Evolutionary conservation across 768 basidiomycete species (phyloP), one percentile per base, ranked within the genome.

Genomic region (Mycena leptocephala): DNA sequence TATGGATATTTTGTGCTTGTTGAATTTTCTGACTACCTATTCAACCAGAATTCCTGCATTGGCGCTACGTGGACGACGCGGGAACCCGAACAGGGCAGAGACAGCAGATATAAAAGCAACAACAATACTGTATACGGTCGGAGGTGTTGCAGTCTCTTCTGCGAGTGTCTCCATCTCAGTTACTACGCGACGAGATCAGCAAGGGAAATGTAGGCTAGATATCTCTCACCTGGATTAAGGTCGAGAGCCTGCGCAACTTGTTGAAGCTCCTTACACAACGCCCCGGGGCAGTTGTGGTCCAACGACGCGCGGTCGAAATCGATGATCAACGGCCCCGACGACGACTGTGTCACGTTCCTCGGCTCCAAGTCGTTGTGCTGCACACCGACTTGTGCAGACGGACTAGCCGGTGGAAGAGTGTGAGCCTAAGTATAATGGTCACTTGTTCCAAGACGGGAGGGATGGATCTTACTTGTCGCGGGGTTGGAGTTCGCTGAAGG

Each of bases 291-390:
- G 20, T 30, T 37, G 30, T 74, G 66, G 35, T 68, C 73, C 46
- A 74, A 32, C 22, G 66, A 74, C 43, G 73, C 66, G n/a, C 13
- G 66, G 30, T 74, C 58, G 39, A 74, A 74, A 11, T 74, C 66
- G 39, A 74, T 74, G 14, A 74, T 74, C 43, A 63, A 32, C 7
- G 73, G 73, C 46, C 65, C 65, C 35, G 65, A 74, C 26, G 56
- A 59, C 5, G 72, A 74, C 56, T 61, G 22, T 26, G 64, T 73
- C 16, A 73, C 64, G 43, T 73, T 73, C 43, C 72, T 73, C 14
- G 72, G 72, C 30, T 73, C 72, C 22, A 73, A n/a, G 26, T 73
- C 72, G 72, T 73, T 73, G 64, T 66, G 72, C 41, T 73, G 72
- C 28, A 73, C 46, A 26, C 72, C 72, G 24, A 24, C 32, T 73